A percentile compares a stretch with the other conserved stretches of the same genome.
Conservation (phyloP, 1,139 yeast genomes). For the Yamadazyma dendronema region DNA sequence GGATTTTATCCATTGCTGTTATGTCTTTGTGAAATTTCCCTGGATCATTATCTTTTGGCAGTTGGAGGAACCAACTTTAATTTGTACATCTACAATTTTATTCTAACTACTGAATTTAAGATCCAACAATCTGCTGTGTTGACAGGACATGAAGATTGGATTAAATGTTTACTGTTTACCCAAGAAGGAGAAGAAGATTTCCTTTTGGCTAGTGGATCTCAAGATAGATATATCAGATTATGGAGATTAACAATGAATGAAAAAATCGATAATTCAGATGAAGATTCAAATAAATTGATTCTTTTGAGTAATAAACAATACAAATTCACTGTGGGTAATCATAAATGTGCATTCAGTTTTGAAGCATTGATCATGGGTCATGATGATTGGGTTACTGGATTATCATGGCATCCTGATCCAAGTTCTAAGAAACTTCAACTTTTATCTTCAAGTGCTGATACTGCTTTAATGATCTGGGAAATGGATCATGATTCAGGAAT, state of each 20-base stretch:
- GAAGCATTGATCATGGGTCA: constrained; percentile 97
- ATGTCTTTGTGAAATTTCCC: constrained; percentile 46
- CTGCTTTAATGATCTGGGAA: constrained; percentile 94
- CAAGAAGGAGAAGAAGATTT: constrained; percentile 46
- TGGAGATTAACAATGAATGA: constrained; percentile 73
- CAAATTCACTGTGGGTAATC: constrained; percentile 38
- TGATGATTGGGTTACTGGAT: constrained; percentile 93
- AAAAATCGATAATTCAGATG: constrained; percentile 54
- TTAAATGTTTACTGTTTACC: constrained; percentile 67
- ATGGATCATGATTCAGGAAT: constrained; percentile 85
- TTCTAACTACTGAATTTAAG: constrained; percentile 20
- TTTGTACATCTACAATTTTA: constrained; percentile 50
- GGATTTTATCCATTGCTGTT: constrained; percentile 68
- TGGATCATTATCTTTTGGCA: constrained; percentile 53
- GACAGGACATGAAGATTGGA: constrained; percentile 94
- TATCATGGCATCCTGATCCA: constrained; percentile 68
- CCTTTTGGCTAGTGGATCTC: constrained; percentile 81
- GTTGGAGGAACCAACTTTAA: constrained; percentile 76
- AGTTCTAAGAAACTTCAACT: constrained; percentile 47
- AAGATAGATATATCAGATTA: constrained; percentile 82
- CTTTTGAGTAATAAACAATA: constrained; percentile 67
- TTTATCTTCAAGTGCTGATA: constrained; percentile 88
- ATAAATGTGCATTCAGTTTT: constrained; percentile 61
- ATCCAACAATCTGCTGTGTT: constrained; percentile 50
- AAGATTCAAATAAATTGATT: constrained; percentile 51